Evolutionary conservation across 495 filamentous ascomycete genomes (phyloP).

Genomic region (Neurospora africana): DNA sequence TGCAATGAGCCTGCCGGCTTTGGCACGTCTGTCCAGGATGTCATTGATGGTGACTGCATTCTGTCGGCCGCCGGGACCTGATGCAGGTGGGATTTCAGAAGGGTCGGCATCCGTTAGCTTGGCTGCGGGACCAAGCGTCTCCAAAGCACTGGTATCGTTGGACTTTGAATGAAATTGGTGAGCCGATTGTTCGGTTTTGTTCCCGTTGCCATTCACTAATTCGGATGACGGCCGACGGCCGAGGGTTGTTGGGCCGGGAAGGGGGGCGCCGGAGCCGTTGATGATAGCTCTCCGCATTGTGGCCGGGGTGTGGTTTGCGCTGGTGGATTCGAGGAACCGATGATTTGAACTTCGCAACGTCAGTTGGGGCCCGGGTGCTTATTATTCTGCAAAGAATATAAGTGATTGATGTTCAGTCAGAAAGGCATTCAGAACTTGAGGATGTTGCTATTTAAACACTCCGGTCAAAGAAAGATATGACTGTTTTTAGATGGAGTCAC

Average conservation of each 20-base stretch:
- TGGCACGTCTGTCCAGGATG: conserved; percentile 57
- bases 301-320: neutral
- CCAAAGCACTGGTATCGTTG: conserved; percentile 3
- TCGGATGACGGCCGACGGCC: neutral
- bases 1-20: conserved; percentile 54
- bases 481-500: neutral
- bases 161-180: conserved; percentile 10
- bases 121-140: conserved; percentile 8
- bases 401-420: neutral
- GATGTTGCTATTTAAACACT: neutral
- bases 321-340: neutral
- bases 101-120: conserved; percentile 13
- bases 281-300: neutral
- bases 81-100: neutral
- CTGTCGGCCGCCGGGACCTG: neutral
- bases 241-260: neutral
- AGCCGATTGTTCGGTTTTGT: neutral
- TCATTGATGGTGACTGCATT: conserved; percentile 51
- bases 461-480: neutral
- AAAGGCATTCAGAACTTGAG: neutral
- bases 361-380: neutral
- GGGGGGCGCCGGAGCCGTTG: neutral
- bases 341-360: neutral
- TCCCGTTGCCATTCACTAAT: neutral
- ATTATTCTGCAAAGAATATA: neutral